Evolutionary conservation across 768 basidiomycete genomes (phyloP).

Genomic region (Fistulinella prunicolor): DNA sequence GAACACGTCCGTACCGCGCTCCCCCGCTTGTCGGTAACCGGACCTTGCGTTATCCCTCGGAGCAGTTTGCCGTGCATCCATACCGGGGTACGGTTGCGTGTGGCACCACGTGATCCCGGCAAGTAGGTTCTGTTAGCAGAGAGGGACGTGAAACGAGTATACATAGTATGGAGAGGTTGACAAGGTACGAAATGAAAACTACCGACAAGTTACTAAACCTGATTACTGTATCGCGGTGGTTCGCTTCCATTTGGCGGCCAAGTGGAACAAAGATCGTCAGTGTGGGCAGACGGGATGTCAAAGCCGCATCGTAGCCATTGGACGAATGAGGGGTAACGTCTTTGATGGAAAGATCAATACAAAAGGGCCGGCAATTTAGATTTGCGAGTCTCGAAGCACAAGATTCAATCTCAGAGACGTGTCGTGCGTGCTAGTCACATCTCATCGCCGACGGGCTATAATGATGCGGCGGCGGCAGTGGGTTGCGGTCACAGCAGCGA

Average conservation of each 20-base stretch:
- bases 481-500: conserved; percentile 13
- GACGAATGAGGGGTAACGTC: conserved; percentile 1
- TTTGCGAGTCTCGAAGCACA: conserved; percentile 10
- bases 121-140: conserved; percentile 23
- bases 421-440: conserved; percentile 3
- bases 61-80: neutral
- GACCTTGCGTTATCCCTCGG: conserved; percentile 10
- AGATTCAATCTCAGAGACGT: conserved; percentile 18
- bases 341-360: conserved; percentile 16
- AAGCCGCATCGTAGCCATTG: conserved; percentile 8
- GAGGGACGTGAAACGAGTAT: conserved; percentile 27
- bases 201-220: conserved; percentile 12
- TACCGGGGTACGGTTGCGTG: conserved; percentile 3
- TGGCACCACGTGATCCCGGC: conserved; percentile 26
- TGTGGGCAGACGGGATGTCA: conserved; percentile 11
- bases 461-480: conserved; percentile 14
- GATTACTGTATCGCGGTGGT: conserved; percentile 6
- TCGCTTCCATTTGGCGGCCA: conserved; percentile 25
- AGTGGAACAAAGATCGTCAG: conserved; percentile 19
- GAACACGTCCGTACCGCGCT: conserved; percentile 3
- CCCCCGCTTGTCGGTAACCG: conserved; percentile 14
- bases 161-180: conserved; percentile 14
- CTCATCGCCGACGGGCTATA: conserved; percentile 10
- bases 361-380: conserved; percentile 16
- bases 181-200: conserved; percentile 13